Base-by-base conservation (phyloP, 305 asterid genomes). In the Solanum aculeatissimum region DNA sequence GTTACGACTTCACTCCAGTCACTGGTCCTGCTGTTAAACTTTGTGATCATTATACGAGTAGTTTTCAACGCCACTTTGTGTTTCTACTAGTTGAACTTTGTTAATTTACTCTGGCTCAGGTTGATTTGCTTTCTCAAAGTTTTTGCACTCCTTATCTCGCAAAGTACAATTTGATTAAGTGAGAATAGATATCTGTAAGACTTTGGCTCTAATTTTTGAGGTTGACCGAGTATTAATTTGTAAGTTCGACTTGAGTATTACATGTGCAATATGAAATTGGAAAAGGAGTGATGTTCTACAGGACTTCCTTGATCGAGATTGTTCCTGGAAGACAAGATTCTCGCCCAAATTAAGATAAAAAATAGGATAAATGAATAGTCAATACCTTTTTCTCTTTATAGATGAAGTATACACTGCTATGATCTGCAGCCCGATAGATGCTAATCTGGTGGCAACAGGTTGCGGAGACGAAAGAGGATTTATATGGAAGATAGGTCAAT, bases 381-480 rank as follows among this genome's bases (percentile, higher is more conserved):
- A 72, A 47, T 38, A 69, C 18, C 8, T 16, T 38, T 69, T 69
- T 47, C 29, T 38, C 78, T 70, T 88, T 90, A 75, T 81, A 95
- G 97, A 92, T 87, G 98, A 95, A 89, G 83, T 94, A 54, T 94
- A 94, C 85, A 43, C 93, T 53, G 93, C 70, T 80, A 92, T 40
- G 43, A 40, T 88, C 18, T 92, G 98, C 88, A 92, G 99, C 86
- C 97, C 95, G 19, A 85, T 90, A 63, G 94, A 94, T 89, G 88
- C 94, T 84, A 83, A 87, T 11, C 85, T 95, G 86, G 98, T 94
- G 85, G 99, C 96, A 83, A 96, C 95, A 68, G 98, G 99, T 49
- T 98, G 96, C 84, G 98, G 96, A 82, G 99, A 96, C 85, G 93
- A 96, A 89, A 92, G 87, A 90, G 99, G 93, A 71, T 96, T 93